phyloP scores from a whole-genome alignment of 768 basidiomycete genomes.

The Tubosaeta brunneosetosa region DNA sequence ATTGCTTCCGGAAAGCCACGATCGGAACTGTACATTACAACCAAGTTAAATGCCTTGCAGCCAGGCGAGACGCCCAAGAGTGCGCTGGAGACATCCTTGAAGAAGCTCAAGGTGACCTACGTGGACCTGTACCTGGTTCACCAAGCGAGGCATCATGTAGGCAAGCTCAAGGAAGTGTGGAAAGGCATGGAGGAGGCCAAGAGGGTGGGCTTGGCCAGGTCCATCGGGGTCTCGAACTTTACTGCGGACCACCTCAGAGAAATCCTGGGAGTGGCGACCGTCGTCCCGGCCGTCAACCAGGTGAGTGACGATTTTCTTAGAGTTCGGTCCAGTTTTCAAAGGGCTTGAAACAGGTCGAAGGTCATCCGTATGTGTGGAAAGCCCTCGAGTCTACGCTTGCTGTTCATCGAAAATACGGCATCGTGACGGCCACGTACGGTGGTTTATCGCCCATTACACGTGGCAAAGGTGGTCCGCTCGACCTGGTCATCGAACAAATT shows the following conservation, averaged over 20 bases:
- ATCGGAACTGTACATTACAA: conserved; percentile 59
- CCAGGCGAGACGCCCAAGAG: conserved; percentile 45
- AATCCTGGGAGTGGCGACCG: conserved; percentile 40
- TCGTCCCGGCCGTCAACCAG: conserved; percentile 53
- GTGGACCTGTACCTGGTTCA: conserved; percentile 69
- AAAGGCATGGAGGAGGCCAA: conserved; percentile 55
- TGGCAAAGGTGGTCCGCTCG: conserved; percentile 36
- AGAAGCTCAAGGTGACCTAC: conserved; percentile 47
- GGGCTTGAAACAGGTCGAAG: conserved; percentile 38
- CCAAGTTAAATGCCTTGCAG: conserved; percentile 40
- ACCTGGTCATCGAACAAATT: conserved; percentile 34
- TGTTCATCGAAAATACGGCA: conserved; percentile 32
- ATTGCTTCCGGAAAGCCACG: conserved; percentile 46
- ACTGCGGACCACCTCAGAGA: conserved; percentile 38
- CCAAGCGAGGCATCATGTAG: conserved; percentile 34
- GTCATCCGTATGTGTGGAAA: conserved; percentile 50
- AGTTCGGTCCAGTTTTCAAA: background rate
- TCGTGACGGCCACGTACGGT: conserved; percentile 38
- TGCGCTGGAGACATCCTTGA: conserved; percentile 47
- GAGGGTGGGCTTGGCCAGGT: conserved; percentile 36
- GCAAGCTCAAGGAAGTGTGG: conserved; percentile 52
- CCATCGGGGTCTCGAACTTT: conserved; percentile 58
- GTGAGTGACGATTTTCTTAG: conserved; percentile 19
- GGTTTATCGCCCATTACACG: conserved; percentile 40
- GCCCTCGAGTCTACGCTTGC: conserved; percentile 35